Conservation (phyloP, 176 grass and related monocot species). For the Aegilops tauschii region DNA sequence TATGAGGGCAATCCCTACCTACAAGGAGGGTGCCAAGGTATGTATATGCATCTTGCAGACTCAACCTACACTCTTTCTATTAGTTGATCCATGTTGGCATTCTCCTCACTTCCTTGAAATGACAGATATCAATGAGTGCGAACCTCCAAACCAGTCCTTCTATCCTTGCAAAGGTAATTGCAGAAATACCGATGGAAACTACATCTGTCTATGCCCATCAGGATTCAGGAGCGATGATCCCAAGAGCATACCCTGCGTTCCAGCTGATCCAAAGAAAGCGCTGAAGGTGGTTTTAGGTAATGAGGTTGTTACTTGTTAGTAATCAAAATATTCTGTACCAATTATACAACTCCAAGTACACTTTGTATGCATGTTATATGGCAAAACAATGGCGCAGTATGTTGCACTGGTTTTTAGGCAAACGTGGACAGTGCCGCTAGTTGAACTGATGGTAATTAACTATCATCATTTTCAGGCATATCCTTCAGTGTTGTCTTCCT, state of each 20-base stretch:
- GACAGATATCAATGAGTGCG: neutral
- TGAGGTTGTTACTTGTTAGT: neutral
- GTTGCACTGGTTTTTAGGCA: neutral
- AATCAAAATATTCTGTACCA: neutral
- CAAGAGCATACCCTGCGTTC: neutral
- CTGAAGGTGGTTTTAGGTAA: neutral
- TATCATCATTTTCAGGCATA: neutral
- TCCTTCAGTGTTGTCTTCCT: neutral
- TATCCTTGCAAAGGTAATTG: neutral
- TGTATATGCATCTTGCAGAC: neutral
- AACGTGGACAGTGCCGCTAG: neutral
- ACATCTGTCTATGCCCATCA: neutral
- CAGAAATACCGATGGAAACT: neutral
- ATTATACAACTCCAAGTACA: neutral
- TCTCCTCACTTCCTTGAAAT: neutral
- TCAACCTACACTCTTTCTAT: neutral
- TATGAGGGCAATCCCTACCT: slow-evolving; percentile 1
- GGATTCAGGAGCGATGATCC: neutral
- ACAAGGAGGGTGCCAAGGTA: neutral
- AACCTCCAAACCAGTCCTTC: neutral
- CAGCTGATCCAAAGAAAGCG: neutral
- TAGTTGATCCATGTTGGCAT: neutral
- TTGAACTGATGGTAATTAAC: neutral
- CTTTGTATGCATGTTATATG: neutral
- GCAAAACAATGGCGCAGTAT: neutral